These are phyloP conservation scores for Camelina sativa DNA, from an alignment of 345 rosid genomes.

Conservation along the genomic window DNA sequence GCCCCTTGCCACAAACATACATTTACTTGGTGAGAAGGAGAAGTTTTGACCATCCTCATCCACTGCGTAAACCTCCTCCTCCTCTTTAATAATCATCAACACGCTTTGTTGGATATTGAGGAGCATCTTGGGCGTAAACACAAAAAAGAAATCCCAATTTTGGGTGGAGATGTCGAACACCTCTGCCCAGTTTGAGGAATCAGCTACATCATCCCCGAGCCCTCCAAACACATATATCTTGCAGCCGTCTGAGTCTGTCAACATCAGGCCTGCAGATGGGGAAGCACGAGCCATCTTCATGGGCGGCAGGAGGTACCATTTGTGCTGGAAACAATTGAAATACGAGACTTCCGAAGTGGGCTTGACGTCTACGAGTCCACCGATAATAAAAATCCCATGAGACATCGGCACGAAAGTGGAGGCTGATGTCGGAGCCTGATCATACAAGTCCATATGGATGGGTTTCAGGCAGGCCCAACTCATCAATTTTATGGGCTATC, in stretches of 20 bases:
- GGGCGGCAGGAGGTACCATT: neutral
- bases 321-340: neutral
- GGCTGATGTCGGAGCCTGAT: neutral
- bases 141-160: neutral
- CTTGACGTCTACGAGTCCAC: neutral
- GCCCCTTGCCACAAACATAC: neutral
- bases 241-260: neutral
- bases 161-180: neutral
- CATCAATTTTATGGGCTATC: no score
- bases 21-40: slow-evolving; percentile 2
- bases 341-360: neutral
- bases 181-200: neutral
- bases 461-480: no score
- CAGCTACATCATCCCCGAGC: neutral
- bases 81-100: neutral
- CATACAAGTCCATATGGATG: neutral
- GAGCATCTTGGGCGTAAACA: neutral
- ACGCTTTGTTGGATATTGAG: slow-evolving; percentile 21
- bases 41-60: slow-evolving; percentile 25
- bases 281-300: slow-evolving; percentile 20
- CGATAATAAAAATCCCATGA: neutral
- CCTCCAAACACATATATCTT: neutral
- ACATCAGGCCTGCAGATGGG: neutral
- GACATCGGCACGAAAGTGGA: neutral
- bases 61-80: neutral